Evolutionary conservation across 257 asterid species (phyloP).

Genomic region (Gardenia jasminoides): DNA sequence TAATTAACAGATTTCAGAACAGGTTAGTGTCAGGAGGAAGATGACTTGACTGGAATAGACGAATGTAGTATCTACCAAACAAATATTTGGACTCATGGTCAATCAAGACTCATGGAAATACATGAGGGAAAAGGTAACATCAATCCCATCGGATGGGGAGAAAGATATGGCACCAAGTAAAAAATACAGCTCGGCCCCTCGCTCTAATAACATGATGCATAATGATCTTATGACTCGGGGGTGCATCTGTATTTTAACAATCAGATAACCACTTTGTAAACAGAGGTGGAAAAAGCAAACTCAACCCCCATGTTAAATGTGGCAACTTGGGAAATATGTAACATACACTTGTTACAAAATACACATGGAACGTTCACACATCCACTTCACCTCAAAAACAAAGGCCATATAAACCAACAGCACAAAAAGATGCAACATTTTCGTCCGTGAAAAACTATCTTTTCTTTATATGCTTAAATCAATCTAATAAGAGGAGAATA

Average conservation of each 20-base stretch:
- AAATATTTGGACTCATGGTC: neutral
- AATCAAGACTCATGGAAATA: neutral
- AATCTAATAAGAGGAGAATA: constrained; percentile 15
- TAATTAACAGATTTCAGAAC: neutral
- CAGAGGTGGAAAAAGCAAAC: neutral
- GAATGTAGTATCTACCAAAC: neutral
- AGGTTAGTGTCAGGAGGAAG: neutral
- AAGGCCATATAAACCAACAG: too few species aligned
- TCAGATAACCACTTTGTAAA: neutral
- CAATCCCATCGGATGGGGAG: neutral
- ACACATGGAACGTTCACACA: neutral
- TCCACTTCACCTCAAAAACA: neutral
- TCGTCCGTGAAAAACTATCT: neutral
- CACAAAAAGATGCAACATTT: neutral
- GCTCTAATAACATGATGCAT: neutral
- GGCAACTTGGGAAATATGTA: neutral
- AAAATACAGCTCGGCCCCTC: neutral
- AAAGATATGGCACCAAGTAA: neutral
- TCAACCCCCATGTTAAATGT: neutral
- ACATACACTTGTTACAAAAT: too few species aligned
- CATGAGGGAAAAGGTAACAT: neutral
- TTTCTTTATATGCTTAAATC: neutral
- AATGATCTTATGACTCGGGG: neutral
- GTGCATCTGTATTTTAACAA: neutral
- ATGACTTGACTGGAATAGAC: neutral